Base-by-base conservation (phyloP, 129 eudicot species). In the Artemisia tridentata region DNA sequence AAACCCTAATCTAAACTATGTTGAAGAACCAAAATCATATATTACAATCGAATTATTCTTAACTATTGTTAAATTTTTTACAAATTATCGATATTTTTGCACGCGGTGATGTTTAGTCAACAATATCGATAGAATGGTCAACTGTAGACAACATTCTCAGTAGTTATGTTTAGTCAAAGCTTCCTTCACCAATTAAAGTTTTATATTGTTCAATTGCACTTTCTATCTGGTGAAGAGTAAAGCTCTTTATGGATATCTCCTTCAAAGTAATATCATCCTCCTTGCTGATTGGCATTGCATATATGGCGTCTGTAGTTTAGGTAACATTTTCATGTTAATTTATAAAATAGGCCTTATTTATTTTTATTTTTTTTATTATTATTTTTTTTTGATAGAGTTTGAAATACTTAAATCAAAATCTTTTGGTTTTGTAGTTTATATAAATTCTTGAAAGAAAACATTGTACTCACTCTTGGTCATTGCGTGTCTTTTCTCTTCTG, bases 141-240 rank as follows among this genome's bases (percentile, higher is more conserved):
- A 71, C 97, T 90, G 87, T 64, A 86, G 68, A 84, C 52, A 63
- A 72, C 47, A 56, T 63, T 17, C 53, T 79, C 27, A 72, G 50
- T 55, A 63, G 45, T 20, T 61, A 63, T 57, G 56, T 50, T 63
- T 49, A 74, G 74, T 68, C 50, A 62, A 90, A 90, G 15, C 96
- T 95, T 27, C 97, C 97, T 77, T 90, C 97, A 62, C 97, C 97
- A 68, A 90, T 87, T 76, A 90, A 69, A 55, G 86, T 84, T 74
- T 87, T 90, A 83, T 90, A 90, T 43, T 87, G 80, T 64, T 87
- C 84, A 61, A 82, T 90, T 62, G 90, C 91, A 49, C 49, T 69
- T 75, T 90, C 95, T 84, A 90, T 85, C 73, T 69, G 76, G 17
- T 83, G 72, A 66, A 90, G 84, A 41, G 85, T 83, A 73, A 87